phyloP scores from a whole-genome alignment of 2,329 filamentous ascomycete genomes.

The Orbilia javanica region DNA sequence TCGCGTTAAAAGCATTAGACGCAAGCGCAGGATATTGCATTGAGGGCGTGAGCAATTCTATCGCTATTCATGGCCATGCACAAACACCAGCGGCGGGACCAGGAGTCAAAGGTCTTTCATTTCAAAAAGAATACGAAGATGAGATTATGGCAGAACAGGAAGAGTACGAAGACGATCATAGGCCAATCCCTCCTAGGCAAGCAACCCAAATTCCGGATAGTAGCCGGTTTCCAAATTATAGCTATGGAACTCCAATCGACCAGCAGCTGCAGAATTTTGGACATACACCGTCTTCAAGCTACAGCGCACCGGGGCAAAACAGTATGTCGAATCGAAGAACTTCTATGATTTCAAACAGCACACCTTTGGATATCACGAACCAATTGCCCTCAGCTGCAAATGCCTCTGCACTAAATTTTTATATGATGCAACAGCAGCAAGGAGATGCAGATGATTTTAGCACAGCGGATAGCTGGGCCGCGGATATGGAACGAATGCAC shows the following conservation, averaged over 20 bases:
- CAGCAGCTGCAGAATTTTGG: constrained; percentile 55
- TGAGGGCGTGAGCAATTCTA: constrained; percentile 39
- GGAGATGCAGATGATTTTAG: constrained; percentile 35
- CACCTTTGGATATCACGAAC: constrained; percentile 43
- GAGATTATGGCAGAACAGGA: constrained; percentile 57
- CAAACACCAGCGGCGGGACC: not conserved
- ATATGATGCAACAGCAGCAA: constrained; percentile 57
- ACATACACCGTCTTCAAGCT: constrained; percentile 47
- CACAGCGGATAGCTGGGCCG: constrained; percentile 34
- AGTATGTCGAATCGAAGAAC: constrained; percentile 39
- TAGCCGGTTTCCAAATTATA: constrained; percentile 54
- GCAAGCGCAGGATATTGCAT: constrained; percentile 61
- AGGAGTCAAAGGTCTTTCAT: constrained; percentile 52
- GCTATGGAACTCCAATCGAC: constrained; percentile 54
- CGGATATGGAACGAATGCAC: constrained; percentile 56
- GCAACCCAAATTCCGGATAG: constrained; percentile 55
- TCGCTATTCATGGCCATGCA: not conserved
- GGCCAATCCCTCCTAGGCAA: constrained; percentile 21
- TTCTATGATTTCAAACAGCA: constrained; percentile 53
- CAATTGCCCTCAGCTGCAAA: constrained; percentile 28
- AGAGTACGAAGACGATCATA: constrained; percentile 43
- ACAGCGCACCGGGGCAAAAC: constrained; percentile 36
- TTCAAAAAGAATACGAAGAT: constrained; percentile 57
- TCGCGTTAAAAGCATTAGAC: constrained; percentile 83
- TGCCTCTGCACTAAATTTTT: constrained; percentile 44